A percentile compares a stretch with the other conserved stretches of the same genome.
phyloP scores from a whole-genome alignment of 192 early-diverging fungal species.

The Coemansia sp. region DNA sequence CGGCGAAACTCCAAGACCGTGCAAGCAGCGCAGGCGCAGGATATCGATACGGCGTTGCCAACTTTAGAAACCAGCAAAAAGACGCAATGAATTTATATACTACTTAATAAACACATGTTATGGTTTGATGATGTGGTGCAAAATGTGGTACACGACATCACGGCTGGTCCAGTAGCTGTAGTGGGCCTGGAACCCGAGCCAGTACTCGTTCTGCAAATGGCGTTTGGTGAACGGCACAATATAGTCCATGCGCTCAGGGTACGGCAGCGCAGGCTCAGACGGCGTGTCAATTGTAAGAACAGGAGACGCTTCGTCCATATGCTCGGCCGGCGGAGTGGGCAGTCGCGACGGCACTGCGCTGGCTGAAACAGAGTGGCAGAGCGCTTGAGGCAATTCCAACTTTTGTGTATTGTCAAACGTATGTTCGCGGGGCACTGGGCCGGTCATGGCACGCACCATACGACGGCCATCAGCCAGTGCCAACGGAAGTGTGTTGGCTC shows the following conservation, averaged over 20 bases:
- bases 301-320: background rate
- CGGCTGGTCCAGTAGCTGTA: constrained; percentile 55
- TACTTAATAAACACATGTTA: no score
- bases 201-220: constrained; percentile 53
- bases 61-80: constrained; percentile 31
- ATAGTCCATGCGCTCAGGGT: constrained; percentile 54
- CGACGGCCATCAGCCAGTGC: constrained; percentile 19
- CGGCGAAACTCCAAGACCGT: constrained; percentile 62
- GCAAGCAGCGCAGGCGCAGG: constrained; percentile 64
- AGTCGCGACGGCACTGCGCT: background rate
- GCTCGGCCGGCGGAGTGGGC: background rate
- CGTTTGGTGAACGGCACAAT: constrained; percentile 48
- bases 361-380: background rate
- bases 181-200: constrained; percentile 52
- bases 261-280: constrained; percentile 18
- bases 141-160: constrained; percentile 45
- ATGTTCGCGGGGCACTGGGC: background rate
- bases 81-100: constrained; percentile 3
- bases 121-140: constrained; percentile 31
- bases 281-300: background rate
- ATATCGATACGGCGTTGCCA: constrained; percentile 56
- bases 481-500: constrained; percentile 20
- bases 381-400: background rate
- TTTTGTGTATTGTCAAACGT: background rate
- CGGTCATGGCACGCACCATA: constrained; percentile 5